Evolutionary conservation across 768 basidiomycete genomes (phyloP).

Genomic region (Dendrothele bispora): DNA sequence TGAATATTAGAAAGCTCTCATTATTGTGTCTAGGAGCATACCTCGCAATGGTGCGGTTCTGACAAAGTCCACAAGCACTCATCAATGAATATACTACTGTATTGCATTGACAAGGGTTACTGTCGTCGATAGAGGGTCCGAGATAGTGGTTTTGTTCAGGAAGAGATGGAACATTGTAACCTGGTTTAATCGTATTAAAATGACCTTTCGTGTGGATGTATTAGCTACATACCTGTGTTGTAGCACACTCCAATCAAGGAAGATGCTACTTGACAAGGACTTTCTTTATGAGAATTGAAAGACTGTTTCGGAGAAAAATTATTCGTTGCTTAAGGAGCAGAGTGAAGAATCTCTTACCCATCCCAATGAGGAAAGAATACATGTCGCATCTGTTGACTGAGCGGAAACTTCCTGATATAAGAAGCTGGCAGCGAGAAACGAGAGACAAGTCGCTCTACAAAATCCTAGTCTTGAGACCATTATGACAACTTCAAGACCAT

Average conservation of each 20-base stretch:
- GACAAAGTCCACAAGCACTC: slow-evolving; percentile 60
- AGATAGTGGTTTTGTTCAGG: slow-evolving; percentile 30
- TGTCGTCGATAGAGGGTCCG: slow-evolving; percentile 35
- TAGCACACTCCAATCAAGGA: slow-evolving; percentile 42
- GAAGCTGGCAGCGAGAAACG: no score
- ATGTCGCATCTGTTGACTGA: slow-evolving; percentile 22
- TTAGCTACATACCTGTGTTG: slow-evolving; percentile 34
- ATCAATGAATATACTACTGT: slow-evolving; percentile 55
- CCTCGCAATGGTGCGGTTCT: slow-evolving; percentile 40
- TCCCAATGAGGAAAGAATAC: slow-evolving; percentile 14
- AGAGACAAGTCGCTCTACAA: no score
- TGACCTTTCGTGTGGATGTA: slow-evolving; percentile 6
- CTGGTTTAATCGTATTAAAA: slow-evolving; percentile 17
- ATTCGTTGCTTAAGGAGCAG: neutral
- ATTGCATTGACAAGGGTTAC: slow-evolving; percentile 52
- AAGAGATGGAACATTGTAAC: slow-evolving; percentile 28
- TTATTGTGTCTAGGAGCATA: slow-evolving; percentile 16
- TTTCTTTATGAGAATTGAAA: slow-evolving; percentile 44
- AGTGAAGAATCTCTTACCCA: slow-evolving; percentile 24
- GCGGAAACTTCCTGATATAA: slow-evolving; percentile 18
- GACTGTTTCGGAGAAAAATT: neutral
- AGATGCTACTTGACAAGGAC: slow-evolving; percentile 46
- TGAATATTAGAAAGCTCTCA: neutral
- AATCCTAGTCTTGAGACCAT: no score
- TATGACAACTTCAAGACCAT: no score